Evolutionary conservation across 2,329 filamentous ascomycete species (phyloP), one percentile per base, ranked within the genome.

Genomic region (Pestalotiopsis sp.): DNA sequence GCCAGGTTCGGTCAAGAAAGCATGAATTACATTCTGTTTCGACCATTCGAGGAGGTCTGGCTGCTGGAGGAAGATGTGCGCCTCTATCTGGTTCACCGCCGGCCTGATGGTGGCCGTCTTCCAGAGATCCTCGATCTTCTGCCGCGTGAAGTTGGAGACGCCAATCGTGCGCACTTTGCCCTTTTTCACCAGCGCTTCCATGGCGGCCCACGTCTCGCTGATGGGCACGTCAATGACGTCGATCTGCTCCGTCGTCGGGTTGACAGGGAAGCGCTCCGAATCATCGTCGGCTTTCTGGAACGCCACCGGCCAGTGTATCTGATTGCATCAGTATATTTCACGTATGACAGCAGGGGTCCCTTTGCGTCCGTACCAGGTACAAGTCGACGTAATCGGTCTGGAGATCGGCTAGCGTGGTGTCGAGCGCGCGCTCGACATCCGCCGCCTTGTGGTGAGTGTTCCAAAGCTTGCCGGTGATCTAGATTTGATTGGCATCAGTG

Each of bases 91-190:
- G 80, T 87, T 87, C 68, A 87, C 80, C 17, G 80, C 73, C 0
- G 86, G 86, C 70, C 80, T 82, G 75, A 87, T 81, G 70, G 81
- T 80, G 65, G 84, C 85, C 14, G 74, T 77, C 17, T 72, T 72
- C 27, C 88, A 80, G 20, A 91, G 81, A 67, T 86, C 78, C 73
- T 90, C 81, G 45, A 91, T 84, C 63, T 84, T 84, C n/a, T 80
- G 74, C 56, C 83, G 80, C 41, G 84, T 86, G 79, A 85, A 90
- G 81, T 90, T 90, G 70, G 84, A 87, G 41, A 90, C 84, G 27
- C 88, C 88, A 67, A 91, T 89, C 65, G 85, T 83, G 70, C 83
- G 83, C 23, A 84, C 83, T 78, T 89, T 89, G 70, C 86, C 85
- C 57, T 83, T 82, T 52, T 80, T 78, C 9, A 86, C 80, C 17